Conservation (phyloP, 2,329 filamentous ascomycete genomes). For the Zymoseptoria tritici region DNA sequence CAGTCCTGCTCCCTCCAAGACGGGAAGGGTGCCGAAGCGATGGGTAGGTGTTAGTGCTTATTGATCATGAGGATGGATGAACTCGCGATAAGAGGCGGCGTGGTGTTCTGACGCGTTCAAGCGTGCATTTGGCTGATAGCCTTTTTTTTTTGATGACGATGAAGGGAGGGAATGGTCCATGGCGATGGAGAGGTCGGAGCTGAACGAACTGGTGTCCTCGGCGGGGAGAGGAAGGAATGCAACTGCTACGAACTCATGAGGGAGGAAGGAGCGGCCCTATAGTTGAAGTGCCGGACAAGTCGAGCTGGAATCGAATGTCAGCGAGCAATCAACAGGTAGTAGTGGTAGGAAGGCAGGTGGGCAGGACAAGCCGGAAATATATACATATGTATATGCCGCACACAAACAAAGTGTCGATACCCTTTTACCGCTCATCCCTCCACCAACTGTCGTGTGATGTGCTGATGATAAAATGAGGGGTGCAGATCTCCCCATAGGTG, state of each 20-base stretch:
- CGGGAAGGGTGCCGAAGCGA: constrained; percentile 17
- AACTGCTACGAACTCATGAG: not conserved
- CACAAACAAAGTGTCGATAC: not conserved
- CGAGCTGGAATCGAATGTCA: not conserved
- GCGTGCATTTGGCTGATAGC: not conserved
- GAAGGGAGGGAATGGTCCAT: not conserved
- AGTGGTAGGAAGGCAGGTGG: too few relatives aligned
- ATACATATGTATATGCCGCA: not conserved
- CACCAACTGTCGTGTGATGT: not conserved
- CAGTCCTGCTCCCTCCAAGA: constrained; percentile 12
- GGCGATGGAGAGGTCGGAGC: not conserved
- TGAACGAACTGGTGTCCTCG: not conserved
- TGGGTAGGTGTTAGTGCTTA: constrained; percentile 27
- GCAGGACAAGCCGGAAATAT: not conserved
- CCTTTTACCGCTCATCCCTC: not conserved
- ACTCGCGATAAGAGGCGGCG: not conserved
- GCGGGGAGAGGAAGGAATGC: not conserved
- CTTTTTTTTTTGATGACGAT: not conserved
- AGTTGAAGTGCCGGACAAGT: not conserved
- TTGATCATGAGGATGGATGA: constrained; percentile 1
- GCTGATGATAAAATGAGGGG: not conserved
- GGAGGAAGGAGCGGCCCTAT: not conserved
- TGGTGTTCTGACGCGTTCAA: not conserved
- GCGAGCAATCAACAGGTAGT: not conserved
- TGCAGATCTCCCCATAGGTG: not conserved